Evolutionary conservation across 306 rosid species (phyloP).

Genomic region (Biancaea sappan): DNA sequence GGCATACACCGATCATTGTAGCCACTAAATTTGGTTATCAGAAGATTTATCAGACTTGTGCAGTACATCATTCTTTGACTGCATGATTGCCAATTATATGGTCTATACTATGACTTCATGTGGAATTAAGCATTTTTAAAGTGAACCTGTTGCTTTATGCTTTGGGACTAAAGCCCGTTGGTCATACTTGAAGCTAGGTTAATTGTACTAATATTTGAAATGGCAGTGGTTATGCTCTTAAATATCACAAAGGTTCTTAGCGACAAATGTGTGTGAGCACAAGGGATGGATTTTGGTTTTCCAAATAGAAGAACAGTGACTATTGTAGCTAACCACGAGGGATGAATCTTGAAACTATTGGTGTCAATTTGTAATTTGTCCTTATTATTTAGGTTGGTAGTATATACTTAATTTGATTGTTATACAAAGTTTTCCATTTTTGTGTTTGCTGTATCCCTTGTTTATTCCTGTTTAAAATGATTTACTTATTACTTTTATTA

Average conservation of each 20-base stretch:
- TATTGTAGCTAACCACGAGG: background rate
- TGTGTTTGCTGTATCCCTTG: background rate
- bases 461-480: background rate
- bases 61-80: background rate
- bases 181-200: background rate
- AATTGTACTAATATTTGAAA: background rate
- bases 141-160: background rate
- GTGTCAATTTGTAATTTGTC: background rate
- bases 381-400: slow-evolving; percentile 15
- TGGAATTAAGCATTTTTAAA: slow-evolving; percentile 4
- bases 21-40: background rate
- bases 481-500: background rate
- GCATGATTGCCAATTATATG: background rate
- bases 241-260: background rate
- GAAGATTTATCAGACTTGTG: background rate
- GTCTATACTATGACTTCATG: background rate
- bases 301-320: background rate
- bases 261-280: background rate
- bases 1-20: background rate
- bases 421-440: slow-evolving; percentile 2
- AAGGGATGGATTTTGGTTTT: background rate
- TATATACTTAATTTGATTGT: background rate
- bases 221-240: background rate
- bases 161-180: background rate
- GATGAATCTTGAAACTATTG: background rate